Percentiles rank a stretch among this genome's conserved stretches.
These are phyloP conservation scores for Beauveria medogensis DNA, from an alignment of 2,329 filamentous ascomycete species.

Conservation along the genomic window DNA sequence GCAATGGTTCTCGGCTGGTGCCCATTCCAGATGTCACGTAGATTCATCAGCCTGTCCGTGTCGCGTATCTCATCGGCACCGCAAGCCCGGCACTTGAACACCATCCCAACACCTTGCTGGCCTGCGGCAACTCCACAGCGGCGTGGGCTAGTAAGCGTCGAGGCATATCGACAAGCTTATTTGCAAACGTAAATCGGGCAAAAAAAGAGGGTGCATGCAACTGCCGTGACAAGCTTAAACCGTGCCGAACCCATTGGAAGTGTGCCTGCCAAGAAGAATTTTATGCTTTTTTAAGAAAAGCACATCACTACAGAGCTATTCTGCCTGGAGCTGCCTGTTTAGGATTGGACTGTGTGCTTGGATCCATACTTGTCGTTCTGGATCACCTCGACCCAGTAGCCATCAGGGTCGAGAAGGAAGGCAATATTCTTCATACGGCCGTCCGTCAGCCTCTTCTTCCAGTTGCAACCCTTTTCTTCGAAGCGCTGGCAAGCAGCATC, in stretches of 20 bases:
- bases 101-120: neutral
- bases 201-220: neutral
- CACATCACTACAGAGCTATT: neutral
- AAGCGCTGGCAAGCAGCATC: constrained; percentile 80
- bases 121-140: neutral
- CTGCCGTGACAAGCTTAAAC: neutral
- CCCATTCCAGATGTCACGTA: neutral
- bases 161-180: constrained; percentile 6
- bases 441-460: constrained; percentile 94
- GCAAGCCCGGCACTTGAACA: neutral
- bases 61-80: neutral
- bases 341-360: constrained; percentile 40
- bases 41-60: neutral
- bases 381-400: constrained; percentile 73
- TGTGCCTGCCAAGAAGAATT: neutral
- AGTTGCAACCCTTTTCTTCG: constrained; percentile 71
- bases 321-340: neutral
- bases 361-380: constrained; percentile 65
- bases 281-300: neutral
- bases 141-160: neutral
- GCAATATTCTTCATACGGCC: constrained; percentile 91
- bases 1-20: neutral
- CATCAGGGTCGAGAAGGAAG: constrained; percentile 82
- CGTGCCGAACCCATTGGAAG: neutral
- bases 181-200: neutral